Evolutionary conservation across 257 asterid species (phyloP).

Genomic region (Lycium ferocissimum): DNA sequence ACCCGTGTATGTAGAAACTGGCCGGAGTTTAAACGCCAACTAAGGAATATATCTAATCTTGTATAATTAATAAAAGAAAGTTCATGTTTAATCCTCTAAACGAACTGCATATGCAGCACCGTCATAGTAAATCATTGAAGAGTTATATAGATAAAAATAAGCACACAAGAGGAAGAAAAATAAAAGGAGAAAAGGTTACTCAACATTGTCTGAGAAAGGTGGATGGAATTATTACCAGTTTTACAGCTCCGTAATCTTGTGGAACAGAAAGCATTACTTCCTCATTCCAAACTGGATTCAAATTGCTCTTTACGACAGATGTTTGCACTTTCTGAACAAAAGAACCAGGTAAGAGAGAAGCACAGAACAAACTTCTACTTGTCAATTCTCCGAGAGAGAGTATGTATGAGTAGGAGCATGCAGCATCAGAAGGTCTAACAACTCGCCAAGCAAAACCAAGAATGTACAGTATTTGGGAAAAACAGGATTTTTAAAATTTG

Average conservation of each 20-base stretch:
- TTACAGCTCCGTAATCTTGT: conserved; percentile 71
- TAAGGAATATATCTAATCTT: not conserved
- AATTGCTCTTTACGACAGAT: conserved; percentile 71
- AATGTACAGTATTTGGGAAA: not conserved
- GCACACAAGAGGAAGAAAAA: not conserved
- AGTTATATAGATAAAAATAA: not conserved
- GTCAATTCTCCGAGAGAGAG: not conserved
- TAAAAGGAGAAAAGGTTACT: not conserved
- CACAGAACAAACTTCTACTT: not conserved
- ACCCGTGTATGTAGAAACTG: not conserved
- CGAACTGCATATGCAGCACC: not conserved
- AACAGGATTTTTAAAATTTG: not conserved
- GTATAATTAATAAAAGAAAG: not conserved
- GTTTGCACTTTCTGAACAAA: conserved; percentile 80
- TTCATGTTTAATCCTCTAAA: not conserved
- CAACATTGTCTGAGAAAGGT: not conserved
- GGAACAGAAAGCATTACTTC: conserved; percentile 97
- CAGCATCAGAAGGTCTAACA: conserved; percentile 12
- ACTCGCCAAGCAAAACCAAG: conserved; percentile 8
- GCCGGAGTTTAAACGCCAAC: not conserved
- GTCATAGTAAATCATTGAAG: not conserved
- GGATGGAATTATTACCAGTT: conserved; percentile 61
- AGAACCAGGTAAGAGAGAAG: conserved; percentile 34
- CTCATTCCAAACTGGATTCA: conserved; percentile 95
- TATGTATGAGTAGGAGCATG: conserved; percentile 13